A percentile compares a stretch with the other conserved stretches of the same genome.
These are phyloP conservation scores for Hypomyces rosellus DNA, from an alignment of 2,329 filamentous ascomycete genomes.

Conservation along the genomic window DNA sequence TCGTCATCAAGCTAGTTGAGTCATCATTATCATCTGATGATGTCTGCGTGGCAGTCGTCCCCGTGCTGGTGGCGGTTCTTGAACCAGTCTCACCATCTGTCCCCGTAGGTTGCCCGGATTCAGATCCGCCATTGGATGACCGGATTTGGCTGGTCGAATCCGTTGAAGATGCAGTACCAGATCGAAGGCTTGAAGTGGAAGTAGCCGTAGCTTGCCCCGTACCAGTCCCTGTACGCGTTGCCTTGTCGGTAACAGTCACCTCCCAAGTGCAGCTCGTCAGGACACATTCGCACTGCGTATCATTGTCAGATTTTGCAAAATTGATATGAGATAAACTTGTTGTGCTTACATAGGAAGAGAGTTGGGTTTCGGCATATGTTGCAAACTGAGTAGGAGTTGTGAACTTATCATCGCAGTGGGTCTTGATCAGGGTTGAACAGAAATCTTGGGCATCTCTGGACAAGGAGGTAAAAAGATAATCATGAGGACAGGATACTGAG, in stretches of 20 bases:
- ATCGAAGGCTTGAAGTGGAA: background rate
- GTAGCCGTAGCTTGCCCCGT: background rate
- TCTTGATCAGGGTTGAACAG: slow-evolving; percentile 24
- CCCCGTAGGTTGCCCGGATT: background rate
- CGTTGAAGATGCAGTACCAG: background rate
- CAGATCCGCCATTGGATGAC: background rate
- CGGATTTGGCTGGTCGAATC: background rate
- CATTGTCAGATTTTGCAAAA: background rate
- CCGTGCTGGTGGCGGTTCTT: background rate
- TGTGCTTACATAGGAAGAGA: slow-evolving; percentile 26
- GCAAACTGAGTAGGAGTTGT: slow-evolving; percentile 23
- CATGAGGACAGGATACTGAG: slow-evolving; percentile 18
- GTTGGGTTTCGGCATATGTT: slow-evolving; percentile 21
- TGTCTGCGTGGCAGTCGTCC: background rate
- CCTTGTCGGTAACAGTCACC: background rate
- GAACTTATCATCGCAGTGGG: slow-evolving; percentile 10
- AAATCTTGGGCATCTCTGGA: slow-evolving; percentile 20
- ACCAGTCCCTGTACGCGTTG: background rate
- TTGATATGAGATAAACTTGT: background rate
- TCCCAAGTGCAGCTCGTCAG: slow-evolving; percentile 13
- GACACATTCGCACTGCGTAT: slow-evolving; percentile 21
- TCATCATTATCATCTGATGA: background rate
- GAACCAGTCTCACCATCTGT: background rate
- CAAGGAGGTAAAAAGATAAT: slow-evolving; percentile 27
- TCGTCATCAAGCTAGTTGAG: background rate